A percentile compares a stretch with the other conserved stretches of the same genome.
phyloP scores from a whole-genome alignment of 495 filamentous ascomycete species.

The Penicillium pancosmium region DNA sequence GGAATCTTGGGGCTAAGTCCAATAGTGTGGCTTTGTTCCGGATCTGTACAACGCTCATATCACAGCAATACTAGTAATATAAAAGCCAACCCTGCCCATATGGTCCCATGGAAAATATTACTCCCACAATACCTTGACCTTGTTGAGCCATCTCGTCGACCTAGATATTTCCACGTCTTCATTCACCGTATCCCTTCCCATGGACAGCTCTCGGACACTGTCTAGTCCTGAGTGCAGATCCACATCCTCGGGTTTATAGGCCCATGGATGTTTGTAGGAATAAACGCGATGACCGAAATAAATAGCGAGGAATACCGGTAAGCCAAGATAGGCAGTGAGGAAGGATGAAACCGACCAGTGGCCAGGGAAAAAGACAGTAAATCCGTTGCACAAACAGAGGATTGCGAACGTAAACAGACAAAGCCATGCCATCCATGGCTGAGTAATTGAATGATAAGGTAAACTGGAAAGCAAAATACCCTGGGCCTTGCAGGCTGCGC shows the following conservation, averaged over 20 bases:
- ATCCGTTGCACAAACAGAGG: conserved; percentile 58
- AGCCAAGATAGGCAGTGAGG: conserved; percentile 58
- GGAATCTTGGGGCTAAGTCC: no score
- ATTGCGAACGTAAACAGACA: conserved; percentile 17
- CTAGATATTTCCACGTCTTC: no score
- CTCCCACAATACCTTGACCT: no score
- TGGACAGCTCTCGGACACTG: no score
- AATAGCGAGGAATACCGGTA: conserved; percentile 52
- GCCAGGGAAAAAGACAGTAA: conserved; percentile 56
- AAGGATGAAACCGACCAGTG: conserved; percentile 46
- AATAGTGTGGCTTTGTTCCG: no score
- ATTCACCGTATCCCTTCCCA: no score
- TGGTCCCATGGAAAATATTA: no score
- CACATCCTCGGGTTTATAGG: background rate
- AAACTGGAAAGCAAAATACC: background rate
- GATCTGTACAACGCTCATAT: no score
- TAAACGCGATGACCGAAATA: conserved; percentile 42
- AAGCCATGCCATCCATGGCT: background rate
- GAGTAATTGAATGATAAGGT: background rate
- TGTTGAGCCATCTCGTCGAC: no score
- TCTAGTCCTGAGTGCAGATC: background rate
- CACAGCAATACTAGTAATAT: no score
- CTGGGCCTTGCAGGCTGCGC: conserved; percentile 1
- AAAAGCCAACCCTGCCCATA: no score
- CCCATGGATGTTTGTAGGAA: background rate